A percentile compares a stretch with the other conserved stretches of the same genome.
These are phyloP conservation scores for Durio zibethinus DNA, from an alignment of 345 rosid species.

Conservation along the genomic window DNA sequence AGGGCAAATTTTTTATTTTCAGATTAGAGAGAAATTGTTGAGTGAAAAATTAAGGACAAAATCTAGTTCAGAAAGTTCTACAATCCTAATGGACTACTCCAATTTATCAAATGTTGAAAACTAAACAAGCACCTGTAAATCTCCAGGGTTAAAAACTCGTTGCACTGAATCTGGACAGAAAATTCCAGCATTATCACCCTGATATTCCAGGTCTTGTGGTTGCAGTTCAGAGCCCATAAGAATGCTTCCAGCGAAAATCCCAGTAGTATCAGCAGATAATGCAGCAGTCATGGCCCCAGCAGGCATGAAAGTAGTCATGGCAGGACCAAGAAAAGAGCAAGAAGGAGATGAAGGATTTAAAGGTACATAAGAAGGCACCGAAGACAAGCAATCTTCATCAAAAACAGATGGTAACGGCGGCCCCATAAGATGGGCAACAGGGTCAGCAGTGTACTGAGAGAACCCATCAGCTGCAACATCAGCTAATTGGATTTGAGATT, in stretches of 20 bases:
- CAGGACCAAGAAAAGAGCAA: slow-evolving; percentile 45
- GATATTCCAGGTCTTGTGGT: slow-evolving; percentile 49
- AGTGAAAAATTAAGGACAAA: not conserved
- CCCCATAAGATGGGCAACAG: slow-evolving; percentile 29
- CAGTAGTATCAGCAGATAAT: slow-evolving; percentile 43
- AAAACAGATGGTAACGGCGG: slow-evolving; percentile 42
- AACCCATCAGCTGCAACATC: slow-evolving; percentile 33
- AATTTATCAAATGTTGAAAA: not conserved
- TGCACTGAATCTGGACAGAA: slow-evolving; percentile 48
- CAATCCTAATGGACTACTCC: not conserved
- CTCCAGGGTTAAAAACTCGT: slow-evolving; percentile 46
- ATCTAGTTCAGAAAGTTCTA: not conserved
- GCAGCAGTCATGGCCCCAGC: slow-evolving; percentile 36
- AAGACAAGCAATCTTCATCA: slow-evolving; percentile 74
- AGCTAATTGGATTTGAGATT: slow-evolving; percentile 33
- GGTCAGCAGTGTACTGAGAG: slow-evolving; percentile 28
- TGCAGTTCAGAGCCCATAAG: slow-evolving; percentile 51
- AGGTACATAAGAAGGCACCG: slow-evolving; percentile 59
- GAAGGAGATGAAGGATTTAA: slow-evolving; percentile 57
- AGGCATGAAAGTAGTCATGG: slow-evolving; percentile 38
- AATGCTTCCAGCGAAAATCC: slow-evolving; percentile 36
- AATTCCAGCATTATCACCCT: slow-evolving; percentile 62
- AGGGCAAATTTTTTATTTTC: not conserved
- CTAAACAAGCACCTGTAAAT: slow-evolving; percentile 54
- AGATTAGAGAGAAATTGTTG: not conserved